Evolutionary conservation across 805 yeast species (phyloP).

Genomic region (Tetrapisispora namnaoensis): DNA sequence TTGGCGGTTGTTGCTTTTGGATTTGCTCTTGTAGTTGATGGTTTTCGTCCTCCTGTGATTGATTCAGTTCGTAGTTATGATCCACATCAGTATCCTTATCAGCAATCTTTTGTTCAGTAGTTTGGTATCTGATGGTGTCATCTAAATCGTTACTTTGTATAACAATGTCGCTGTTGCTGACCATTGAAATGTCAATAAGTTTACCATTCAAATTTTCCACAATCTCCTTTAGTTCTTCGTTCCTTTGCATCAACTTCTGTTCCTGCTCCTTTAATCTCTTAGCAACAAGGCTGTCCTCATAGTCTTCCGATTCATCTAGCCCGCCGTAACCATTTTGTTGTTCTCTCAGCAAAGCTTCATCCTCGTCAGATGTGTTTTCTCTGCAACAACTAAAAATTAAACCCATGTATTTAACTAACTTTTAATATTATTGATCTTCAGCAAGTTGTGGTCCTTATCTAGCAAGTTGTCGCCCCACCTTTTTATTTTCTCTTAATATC

Average conservation of each 20-base stretch:
- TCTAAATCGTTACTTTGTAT: slow-evolving; percentile 6
- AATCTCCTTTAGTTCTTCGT: slow-evolving; percentile 23
- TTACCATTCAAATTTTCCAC: slow-evolving; percentile 28
- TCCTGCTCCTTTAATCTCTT: slow-evolving; percentile 20
- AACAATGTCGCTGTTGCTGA: slow-evolving; percentile 28
- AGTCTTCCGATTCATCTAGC: slow-evolving; percentile 5
- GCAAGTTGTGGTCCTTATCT: no score
- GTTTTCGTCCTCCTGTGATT: not conserved
- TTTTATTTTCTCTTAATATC: no score
- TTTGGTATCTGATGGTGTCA: not conserved
- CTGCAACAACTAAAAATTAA: slow-evolving; percentile 22
- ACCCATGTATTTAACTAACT: slow-evolving; percentile 17
- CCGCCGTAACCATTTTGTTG: slow-evolving; percentile 23
- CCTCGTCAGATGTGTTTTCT: slow-evolving; percentile 13
- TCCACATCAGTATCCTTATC: not conserved
- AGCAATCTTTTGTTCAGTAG: not conserved
- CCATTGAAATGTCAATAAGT: slow-evolving; percentile 30
- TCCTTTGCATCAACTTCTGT: slow-evolving; percentile 17
- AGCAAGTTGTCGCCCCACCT: no score
- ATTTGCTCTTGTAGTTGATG: not conserved
- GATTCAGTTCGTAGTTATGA: not conserved
- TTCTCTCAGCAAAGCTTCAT: slow-evolving; percentile 21
- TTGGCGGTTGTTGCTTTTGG: not conserved
- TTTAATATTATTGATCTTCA: no score
- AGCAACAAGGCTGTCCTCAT: slow-evolving; percentile 7